These are phyloP conservation scores for Rhizopogon salebrosus DNA, from an alignment of 768 basidiomycete species.

Conservation along the genomic window DNA sequence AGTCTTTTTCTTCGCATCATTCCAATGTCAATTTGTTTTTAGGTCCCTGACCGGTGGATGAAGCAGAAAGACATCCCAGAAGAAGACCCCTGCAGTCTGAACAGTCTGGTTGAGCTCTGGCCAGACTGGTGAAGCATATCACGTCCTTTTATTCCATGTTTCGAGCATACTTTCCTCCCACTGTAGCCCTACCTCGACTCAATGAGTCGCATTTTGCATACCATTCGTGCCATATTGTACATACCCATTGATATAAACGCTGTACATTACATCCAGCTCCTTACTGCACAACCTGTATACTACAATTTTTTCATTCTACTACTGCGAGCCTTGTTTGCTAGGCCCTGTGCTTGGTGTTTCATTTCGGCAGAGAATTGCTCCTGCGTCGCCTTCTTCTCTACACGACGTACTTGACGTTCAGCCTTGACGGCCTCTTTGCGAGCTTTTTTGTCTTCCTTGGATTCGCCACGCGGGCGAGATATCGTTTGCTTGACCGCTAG, in stretches of 20 bases:
- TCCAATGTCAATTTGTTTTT: not conserved
- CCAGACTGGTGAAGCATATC: conserved; percentile 47
- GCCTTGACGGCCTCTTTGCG: conserved; percentile 68
- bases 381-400: conserved; percentile 62
- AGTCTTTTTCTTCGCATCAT: not conserved
- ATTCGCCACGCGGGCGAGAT: conserved; percentile 70
- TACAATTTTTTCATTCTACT: conserved; percentile 19
- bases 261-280: not conserved
- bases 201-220: not conserved
- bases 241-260: not conserved
- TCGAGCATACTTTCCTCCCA: not conserved
- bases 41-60: conserved; percentile 92
- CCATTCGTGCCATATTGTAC: not conserved
- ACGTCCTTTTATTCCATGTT: conserved; percentile 2
- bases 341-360: conserved; percentile 49
- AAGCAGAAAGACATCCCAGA: conserved; percentile 77
- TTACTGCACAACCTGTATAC: not conserved
- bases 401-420: conserved; percentile 58
- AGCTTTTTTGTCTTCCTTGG: conserved; percentile 65
- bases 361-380: conserved; percentile 61
- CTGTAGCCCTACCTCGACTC: not conserved
- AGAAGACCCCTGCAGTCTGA: conserved; percentile 56
- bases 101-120: conserved; percentile 52
- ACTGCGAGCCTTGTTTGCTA: conserved; percentile 38
- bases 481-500: conserved; percentile 40